These are phyloP conservation scores for Coffea eugenioides DNA, from an alignment of 257 asterid species.

Conservation along the genomic window DNA sequence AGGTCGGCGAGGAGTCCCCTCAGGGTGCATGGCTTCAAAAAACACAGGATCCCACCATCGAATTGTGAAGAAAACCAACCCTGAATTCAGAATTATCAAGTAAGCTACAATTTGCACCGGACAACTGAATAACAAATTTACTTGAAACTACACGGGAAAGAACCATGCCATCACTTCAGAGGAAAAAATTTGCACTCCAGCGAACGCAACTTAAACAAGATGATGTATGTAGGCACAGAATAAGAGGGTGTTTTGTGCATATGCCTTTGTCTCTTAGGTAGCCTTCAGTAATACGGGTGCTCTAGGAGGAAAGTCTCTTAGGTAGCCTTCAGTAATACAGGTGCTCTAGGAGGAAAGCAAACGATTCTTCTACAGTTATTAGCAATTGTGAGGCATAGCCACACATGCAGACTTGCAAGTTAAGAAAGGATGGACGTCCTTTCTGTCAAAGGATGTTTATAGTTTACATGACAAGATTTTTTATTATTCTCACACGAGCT, in stretches of 20 bases:
- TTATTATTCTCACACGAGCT: neutral
- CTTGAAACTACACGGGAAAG: neutral
- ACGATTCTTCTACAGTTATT: neutral
- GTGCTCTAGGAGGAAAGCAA: neutral
- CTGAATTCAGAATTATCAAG: constrained; percentile 34
- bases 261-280: neutral
- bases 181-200: neutral
- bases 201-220: neutral
- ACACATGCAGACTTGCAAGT: neutral
- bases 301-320: neutral
- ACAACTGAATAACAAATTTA: neutral
- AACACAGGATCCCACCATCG: constrained; percentile 97
- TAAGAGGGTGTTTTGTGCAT: neutral
- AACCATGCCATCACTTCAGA: neutral
- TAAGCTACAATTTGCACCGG: neutral
- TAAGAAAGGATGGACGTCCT: neutral
- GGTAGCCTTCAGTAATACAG: neutral
- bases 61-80: constrained; percentile 91
- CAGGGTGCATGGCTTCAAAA: constrained; percentile 87
- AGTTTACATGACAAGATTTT: neutral
- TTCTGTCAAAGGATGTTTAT: neutral
- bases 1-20: constrained; percentile 60
- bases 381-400: neutral
- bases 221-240: neutral
- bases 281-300: neutral